Evolutionary conservation across 2,329 filamentous ascomycete genomes (phyloP).

Genomic region (Pseudogymnoascus sp.): DNA sequence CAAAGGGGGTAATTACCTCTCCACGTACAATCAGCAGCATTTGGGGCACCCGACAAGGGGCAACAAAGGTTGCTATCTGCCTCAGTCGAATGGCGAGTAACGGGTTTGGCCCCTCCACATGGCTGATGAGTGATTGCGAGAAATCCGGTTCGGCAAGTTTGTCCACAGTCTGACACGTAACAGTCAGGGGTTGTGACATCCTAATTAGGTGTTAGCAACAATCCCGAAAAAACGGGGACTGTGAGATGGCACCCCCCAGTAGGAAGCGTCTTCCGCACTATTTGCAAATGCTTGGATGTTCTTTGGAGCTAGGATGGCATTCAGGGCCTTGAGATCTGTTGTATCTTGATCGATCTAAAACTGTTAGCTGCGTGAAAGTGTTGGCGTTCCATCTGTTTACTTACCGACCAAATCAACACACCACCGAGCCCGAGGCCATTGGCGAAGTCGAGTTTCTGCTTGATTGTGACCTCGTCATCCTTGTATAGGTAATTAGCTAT

Average conservation of each 20-base stretch:
- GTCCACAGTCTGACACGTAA: constrained; percentile 21
- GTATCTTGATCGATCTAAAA: constrained; percentile 8
- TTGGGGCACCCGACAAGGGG: constrained; percentile 16
- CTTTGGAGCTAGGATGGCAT: neutral
- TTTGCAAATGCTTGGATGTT: neutral
- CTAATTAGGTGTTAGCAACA: neutral
- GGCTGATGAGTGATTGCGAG: constrained; percentile 18
- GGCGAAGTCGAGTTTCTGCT: constrained; percentile 21
- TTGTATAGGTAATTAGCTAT: constrained; percentile 23
- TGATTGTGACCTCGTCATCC: constrained; percentile 22
- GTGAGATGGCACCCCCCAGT: neutral
- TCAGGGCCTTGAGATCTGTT: neutral
- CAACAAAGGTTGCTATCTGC: constrained; percentile 14
- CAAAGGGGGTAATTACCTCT: constrained; percentile 17
- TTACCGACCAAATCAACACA: neutral
- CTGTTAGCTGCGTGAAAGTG: neutral
- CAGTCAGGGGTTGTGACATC: constrained; percentile 13
- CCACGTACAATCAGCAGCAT: constrained; percentile 20
- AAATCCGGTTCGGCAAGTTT: constrained; percentile 19
- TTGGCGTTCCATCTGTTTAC: neutral
- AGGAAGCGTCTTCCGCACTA: neutral
- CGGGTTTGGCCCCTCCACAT: constrained; percentile 16
- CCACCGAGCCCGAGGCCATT: constrained; percentile 17
- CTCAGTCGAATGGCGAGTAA: constrained; percentile 13
- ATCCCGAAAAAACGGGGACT: neutral